phyloP scores from a whole-genome alignment of 1,284 basidiomycete genomes.

The Leccinum proliferum region DNA sequence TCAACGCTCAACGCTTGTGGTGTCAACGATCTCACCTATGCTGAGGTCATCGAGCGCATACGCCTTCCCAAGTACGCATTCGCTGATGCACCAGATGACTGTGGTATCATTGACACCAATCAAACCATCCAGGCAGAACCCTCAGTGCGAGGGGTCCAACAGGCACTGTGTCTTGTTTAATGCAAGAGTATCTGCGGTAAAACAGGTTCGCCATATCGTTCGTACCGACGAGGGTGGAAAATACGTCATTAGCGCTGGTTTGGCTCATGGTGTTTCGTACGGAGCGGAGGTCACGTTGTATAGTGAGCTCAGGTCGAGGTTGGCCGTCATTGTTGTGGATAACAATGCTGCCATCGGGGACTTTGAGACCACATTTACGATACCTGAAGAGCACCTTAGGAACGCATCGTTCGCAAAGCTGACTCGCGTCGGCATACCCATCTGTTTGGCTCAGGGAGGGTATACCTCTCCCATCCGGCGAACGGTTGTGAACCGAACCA shows the following conservation, averaged over 20 bases:
- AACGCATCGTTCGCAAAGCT: slow-evolving; percentile 10
- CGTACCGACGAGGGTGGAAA: not conserved
- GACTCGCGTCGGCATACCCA: slow-evolving; percentile 10
- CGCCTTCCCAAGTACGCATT: slow-evolving; percentile 9
- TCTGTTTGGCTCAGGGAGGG: slow-evolving; percentile 3
- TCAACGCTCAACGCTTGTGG: slow-evolving; percentile 1
- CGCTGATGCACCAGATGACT: not conserved
- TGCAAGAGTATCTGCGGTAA: slow-evolving; percentile 1
- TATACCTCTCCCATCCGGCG: not conserved
- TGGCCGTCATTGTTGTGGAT: not conserved
- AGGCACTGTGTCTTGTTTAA: slow-evolving; percentile 17
- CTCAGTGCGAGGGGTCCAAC: slow-evolving; percentile 16
- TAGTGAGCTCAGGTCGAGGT: not conserved
- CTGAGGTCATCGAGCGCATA: slow-evolving; percentile 7
- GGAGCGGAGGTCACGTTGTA: slow-evolving; percentile 16
- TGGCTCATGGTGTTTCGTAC: slow-evolving; percentile 13
- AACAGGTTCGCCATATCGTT: slow-evolving; percentile 2
- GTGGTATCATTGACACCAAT: not conserved
- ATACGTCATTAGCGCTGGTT: slow-evolving; percentile 13
- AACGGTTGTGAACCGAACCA: not conserved
- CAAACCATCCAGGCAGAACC: slow-evolving; percentile 10
- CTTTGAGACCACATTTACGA: slow-evolving; percentile 13
- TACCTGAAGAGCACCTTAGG: not conserved
- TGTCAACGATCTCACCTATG: slow-evolving; percentile 13
- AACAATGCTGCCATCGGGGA: slow-evolving; percentile 8